Conservation (phyloP, 352 stramenopile species). For the Phytophthora syringae region DNA sequence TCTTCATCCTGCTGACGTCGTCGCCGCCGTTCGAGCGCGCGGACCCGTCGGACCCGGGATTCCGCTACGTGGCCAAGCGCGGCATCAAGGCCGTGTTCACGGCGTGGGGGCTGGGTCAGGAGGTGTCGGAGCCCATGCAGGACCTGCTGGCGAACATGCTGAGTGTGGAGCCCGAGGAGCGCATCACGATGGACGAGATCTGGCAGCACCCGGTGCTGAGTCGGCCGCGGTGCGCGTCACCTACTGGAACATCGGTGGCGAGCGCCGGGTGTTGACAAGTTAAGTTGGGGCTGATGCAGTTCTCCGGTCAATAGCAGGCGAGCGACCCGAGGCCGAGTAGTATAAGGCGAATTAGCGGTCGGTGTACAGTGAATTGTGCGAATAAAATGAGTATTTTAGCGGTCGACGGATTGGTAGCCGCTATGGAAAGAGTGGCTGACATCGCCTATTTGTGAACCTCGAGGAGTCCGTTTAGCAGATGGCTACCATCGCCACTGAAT, state of each 20-base stretch:
- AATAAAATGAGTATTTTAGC: conserved; percentile 20
- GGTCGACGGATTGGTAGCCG: not conserved
- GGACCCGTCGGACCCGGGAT: conserved; percentile 83
- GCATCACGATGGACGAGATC: conserved; percentile 71
- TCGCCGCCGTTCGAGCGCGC: conserved; percentile 93
- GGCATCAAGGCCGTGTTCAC: conserved; percentile 78
- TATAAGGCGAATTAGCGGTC: conserved; percentile 22
- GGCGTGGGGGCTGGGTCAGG: conserved; percentile 56
- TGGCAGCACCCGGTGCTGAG: conserved; percentile 64
- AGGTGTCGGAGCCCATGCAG: conserved; percentile 57
- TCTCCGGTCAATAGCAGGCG: too few species aligned
- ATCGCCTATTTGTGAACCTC: not conserved
- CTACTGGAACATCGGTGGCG: too few species aligned
- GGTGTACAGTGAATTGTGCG: conserved; percentile 17
- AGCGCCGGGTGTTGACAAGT: too few species aligned
- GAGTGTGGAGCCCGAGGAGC: conserved; percentile 55
- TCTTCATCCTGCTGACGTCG: conserved; percentile 95
- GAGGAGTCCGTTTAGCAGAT: not conserved
- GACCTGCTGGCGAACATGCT: conserved; percentile 84
- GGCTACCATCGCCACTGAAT: conserved; percentile 4
- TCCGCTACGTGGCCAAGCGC: conserved; percentile 83
- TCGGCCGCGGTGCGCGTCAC: conserved; percentile 10
- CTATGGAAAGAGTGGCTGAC: not conserved
- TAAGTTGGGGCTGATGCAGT: too few species aligned
- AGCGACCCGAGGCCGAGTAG: conserved; percentile 7